Conservation (phyloP, 768 basidiomycete species). For the Calocera cornea region DNA sequence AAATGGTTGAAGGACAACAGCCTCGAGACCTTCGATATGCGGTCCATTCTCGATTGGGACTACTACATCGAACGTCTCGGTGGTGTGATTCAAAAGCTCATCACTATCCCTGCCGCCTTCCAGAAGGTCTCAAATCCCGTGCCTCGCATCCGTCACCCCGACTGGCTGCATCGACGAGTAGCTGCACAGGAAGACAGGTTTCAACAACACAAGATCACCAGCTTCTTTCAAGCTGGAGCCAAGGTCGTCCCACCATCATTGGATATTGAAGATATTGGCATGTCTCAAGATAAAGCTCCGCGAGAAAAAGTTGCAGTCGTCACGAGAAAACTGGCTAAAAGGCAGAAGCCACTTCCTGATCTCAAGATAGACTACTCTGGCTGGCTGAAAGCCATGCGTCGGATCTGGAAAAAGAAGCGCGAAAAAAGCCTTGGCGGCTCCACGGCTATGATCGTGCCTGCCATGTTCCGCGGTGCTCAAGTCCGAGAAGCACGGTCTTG, state of each 20-base stretch:
- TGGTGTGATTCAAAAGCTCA: conserved; percentile 95
- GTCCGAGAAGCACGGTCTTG: conserved; percentile 43
- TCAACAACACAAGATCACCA: conserved; percentile 93
- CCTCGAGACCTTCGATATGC: conserved; percentile 74
- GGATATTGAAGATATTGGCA: conserved; percentile 53
- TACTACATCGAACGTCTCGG: conserved; percentile 97
- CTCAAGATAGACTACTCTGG: conserved; percentile 50
- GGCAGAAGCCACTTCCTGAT: conserved; percentile 43
- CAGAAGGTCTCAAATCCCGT: conserved; percentile 96
- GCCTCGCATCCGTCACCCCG: conserved; percentile 87
- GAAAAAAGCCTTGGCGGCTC: conserved; percentile 34
- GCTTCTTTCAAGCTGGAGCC: conserved; percentile 55
- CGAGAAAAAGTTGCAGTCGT: conserved; percentile 37
- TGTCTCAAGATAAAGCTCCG: conserved; percentile 9
- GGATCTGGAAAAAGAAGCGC: conserved; percentile 56
- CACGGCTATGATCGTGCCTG: conserved; percentile 35
- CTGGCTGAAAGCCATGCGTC: conserved; percentile 66
- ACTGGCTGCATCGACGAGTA: conserved; percentile 89
- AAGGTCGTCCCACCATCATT: conserved; percentile 21
- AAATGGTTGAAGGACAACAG: conserved; percentile 95
- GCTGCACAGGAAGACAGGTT: conserved; percentile 87
- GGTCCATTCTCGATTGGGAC: conserved; percentile 91
- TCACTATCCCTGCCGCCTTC: conserved; percentile 97
- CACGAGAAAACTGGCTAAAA: conserved; percentile 35
- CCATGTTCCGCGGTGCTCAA: conserved; percentile 57